phyloP scores from a whole-genome alignment of 306 rosid genomes.

The Fragaria iinumae region DNA sequence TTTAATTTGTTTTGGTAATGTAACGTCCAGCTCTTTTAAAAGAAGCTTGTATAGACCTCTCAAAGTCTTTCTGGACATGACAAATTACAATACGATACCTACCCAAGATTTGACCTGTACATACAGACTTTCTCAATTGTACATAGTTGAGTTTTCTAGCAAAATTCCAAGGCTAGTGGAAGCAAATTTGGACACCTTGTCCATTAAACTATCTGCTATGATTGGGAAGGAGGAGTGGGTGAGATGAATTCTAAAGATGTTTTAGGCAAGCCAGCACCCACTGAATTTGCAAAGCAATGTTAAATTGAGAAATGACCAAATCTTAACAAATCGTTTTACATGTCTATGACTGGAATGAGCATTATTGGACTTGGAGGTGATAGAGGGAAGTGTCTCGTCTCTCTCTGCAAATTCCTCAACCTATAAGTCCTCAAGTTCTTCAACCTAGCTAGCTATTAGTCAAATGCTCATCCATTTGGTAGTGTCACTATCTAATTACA shows the following conservation, averaged over 20 bases:
- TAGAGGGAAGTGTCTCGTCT: background rate
- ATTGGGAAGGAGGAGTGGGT: background rate
- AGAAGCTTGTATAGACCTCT: background rate
- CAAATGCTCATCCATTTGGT: background rate
- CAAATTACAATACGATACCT: background rate
- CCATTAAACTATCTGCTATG: background rate
- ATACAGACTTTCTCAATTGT: background rate
- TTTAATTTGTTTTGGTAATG: background rate
- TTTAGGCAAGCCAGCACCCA: background rate
- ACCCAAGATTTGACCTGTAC: background rate
- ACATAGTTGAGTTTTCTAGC: background rate
- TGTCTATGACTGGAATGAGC: background rate
- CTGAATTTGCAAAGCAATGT: background rate
- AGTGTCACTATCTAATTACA: background rate
- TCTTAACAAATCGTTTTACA: background rate
- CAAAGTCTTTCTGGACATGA: background rate
- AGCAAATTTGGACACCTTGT: background rate
- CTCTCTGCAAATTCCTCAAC: background rate
- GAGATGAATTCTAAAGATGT: background rate
- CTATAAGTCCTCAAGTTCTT: background rate
- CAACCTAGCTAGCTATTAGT: background rate
- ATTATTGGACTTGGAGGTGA: background rate
- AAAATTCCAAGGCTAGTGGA: slow-evolving; percentile 4
- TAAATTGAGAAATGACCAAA: background rate
- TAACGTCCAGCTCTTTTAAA: background rate